Evolutionary conservation across 1,284 basidiomycete genomes (phyloP).

Genomic region (Butyriboletus regius): DNA sequence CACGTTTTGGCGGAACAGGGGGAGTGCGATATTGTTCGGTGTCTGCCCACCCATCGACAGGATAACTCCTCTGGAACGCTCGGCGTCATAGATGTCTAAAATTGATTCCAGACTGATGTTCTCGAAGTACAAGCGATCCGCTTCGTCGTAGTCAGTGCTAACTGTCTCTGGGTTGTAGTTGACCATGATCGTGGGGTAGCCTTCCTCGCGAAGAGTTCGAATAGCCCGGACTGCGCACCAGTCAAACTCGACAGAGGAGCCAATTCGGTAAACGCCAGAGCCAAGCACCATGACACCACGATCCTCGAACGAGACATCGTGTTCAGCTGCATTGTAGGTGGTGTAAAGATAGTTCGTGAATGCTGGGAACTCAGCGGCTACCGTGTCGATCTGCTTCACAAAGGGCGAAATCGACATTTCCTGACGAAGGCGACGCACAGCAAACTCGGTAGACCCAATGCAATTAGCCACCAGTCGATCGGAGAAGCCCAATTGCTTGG

Average conservation of each 20-base stretch:
- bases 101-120: slow-evolving; percentile 96
- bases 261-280: slow-evolving; percentile 97
- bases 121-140: slow-evolving; percentile 96
- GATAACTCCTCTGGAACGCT: slow-evolving; percentile 85
- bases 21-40: slow-evolving; percentile 95
- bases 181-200: slow-evolving; percentile 97
- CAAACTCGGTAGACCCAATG: slow-evolving; percentile 81
- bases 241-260: slow-evolving; percentile 98
- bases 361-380: slow-evolving; percentile 97
- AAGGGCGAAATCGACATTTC: slow-evolving; percentile 81
- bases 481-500: slow-evolving; percentile 94
- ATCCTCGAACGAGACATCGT: slow-evolving; percentile 85
- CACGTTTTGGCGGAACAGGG: slow-evolving; percentile 89
- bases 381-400: slow-evolving; percentile 98
- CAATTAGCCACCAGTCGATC: slow-evolving; percentile 81
- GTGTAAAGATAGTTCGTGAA: slow-evolving; percentile 99
- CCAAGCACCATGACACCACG: slow-evolving; percentile 95
- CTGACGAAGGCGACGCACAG: slow-evolving; percentile 78
- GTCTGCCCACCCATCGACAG: slow-evolving; percentile 98
- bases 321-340: slow-evolving; percentile 90
- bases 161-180: slow-evolving; percentile 99
- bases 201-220: slow-evolving; percentile 86
- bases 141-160: slow-evolving; percentile 98
- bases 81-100: slow-evolving; percentile 92
- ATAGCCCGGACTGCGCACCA: slow-evolving; percentile 99